Conservation (phyloP, 2,329 filamentous ascomycete genomes). For the Ophiocordyceps australis region DNA sequence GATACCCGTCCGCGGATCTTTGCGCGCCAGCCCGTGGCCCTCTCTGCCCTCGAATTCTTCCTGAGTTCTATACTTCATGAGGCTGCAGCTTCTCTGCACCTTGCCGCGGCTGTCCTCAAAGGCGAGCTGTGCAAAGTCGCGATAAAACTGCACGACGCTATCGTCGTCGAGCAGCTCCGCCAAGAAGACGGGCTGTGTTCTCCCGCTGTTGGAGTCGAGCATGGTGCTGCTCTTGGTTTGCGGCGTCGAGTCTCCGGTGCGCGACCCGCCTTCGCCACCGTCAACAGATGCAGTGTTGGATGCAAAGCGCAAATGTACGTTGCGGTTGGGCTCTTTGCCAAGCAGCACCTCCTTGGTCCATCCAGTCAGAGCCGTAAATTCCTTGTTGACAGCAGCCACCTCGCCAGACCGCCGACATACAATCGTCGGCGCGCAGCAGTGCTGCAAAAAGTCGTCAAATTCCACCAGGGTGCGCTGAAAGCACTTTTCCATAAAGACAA, state of each 20-base stretch:
- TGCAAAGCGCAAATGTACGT: slow-evolving; percentile 51
- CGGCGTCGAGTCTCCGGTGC: slow-evolving; percentile 29
- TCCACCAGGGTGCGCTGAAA: slow-evolving; percentile 86
- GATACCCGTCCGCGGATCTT: slow-evolving; percentile 23
- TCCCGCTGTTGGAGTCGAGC: slow-evolving; percentile 24
- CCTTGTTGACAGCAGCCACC: slow-evolving; percentile 87
- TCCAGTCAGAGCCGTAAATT: slow-evolving; percentile 88
- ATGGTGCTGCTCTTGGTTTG: slow-evolving; percentile 25
- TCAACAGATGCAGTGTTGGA: slow-evolving; percentile 11
- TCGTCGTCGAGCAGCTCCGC: slow-evolving; percentile 89
- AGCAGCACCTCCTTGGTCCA: slow-evolving; percentile 85
- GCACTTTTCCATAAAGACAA: slow-evolving; percentile 96
- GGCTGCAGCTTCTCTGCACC: slow-evolving; percentile 65
- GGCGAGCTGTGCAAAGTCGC: slow-evolving; percentile 82
- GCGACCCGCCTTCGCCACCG: slow-evolving; percentile 12
- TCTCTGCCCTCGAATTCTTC: slow-evolving; percentile 29
- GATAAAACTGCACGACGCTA: slow-evolving; percentile 85
- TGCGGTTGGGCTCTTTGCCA: slow-evolving; percentile 73
- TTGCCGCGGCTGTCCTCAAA: slow-evolving; percentile 82
- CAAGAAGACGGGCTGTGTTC: slow-evolving; percentile 67
- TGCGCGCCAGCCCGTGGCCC: slow-evolving; percentile 24
- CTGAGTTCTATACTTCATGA: slow-evolving; percentile 78
- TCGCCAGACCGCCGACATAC: slow-evolving; percentile 87
- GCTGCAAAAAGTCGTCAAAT: slow-evolving; percentile 81
- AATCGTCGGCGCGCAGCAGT: slow-evolving; percentile 77